Base-by-base conservation (phyloP, 1,284 basidiomycete genomes). In the Tranzscheliella williamsii region DNA sequence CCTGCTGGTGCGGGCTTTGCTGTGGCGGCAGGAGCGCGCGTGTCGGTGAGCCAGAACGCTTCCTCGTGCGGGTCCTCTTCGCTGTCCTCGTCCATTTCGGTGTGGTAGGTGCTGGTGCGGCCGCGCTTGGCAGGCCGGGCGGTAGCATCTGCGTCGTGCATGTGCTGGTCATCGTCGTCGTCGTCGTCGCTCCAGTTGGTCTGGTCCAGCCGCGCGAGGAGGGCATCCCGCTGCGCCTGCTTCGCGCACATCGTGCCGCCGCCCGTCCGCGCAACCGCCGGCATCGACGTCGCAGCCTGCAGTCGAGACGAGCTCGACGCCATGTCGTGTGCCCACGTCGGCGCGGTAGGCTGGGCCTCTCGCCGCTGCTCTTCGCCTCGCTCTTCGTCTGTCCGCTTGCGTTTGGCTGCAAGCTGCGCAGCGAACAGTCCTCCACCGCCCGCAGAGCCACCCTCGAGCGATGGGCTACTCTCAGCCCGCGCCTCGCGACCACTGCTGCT, bases 121-220 rank as follows among this genome's bases (percentile, higher is more conserved):
- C 21, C 36, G 21, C 43, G 29, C n/a, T n/a, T n/a, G n/a, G n/a
- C n/a, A n/a, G n/a, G n/a, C n/a, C n/a, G n/a, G 12, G 32, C 9
- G 8, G 9, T 20, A 18, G 32, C 32, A 9, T 20, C 9, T 34
- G 9, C 13, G n/a, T n/a, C 11, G 13, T 34, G 32, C 17, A 17
- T 17, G 12, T 34, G 32, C 11, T 34, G 9, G 13, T 41, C 34
- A 5, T 55, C 47, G 17, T 60, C 54, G 8, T 56, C 48, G 1
- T 67, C 64, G 22, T 63, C 61, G 29, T 66, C 63, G 34, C 58
- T 67, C 64, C 64, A 67, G 24, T 54, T 45, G 34, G 60, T 62
- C 15, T 54, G 49, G 18, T 67, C 51, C 7, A 67, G 47, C 22
- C 54, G 52, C 17, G 60, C 60, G 16, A 67, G 47, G 23, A 64